A percentile compares a stretch with the other conserved stretches of the same genome.
phyloP scores from a whole-genome alignment of 495 filamentous ascomycete species.

The Arthonia radiata region DNA sequence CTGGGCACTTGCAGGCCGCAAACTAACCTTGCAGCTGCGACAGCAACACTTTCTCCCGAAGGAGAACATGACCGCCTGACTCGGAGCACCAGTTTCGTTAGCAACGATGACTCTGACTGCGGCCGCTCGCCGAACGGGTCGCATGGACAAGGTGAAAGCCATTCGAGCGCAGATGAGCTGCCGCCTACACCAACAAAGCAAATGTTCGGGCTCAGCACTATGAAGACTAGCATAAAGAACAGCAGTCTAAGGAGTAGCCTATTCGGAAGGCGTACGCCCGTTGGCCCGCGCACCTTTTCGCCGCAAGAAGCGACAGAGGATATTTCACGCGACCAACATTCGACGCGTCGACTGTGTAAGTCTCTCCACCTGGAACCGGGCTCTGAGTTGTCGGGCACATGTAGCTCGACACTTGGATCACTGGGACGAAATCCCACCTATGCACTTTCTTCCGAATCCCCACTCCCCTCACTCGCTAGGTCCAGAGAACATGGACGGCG shows the following conservation, averaged over 20 bases:
- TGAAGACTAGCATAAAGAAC: slow-evolving; percentile 16
- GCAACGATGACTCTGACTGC: slow-evolving; percentile 49
- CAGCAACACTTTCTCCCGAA: slow-evolving; percentile 29
- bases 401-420: too few species aligned
- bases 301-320: slow-evolving; percentile 9
- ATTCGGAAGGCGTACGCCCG: slow-evolving; percentile 17
- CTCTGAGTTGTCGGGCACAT: too few species aligned
- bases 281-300: slow-evolving; percentile 16
- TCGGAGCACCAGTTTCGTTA: slow-evolving; percentile 50
- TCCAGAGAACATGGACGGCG: too few species aligned
- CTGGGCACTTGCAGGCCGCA: slow-evolving; percentile 19
- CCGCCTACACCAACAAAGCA: slow-evolving; percentile 88
- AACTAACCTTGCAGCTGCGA: slow-evolving; percentile 37
- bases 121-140: slow-evolving; percentile 30
- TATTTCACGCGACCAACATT: too few species aligned
- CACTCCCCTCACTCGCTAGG: too few species aligned
- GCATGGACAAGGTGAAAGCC: slow-evolving; percentile 32
- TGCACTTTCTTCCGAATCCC: too few species aligned
- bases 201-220: slow-evolving; percentile 17
- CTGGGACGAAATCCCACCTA: too few species aligned
- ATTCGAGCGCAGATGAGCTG: slow-evolving; percentile 44
- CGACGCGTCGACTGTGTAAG: too few species aligned
- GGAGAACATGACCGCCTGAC: slow-evolving; percentile 23
- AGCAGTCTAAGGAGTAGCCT: slow-evolving; percentile 16
- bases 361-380: too few species aligned